Evolutionary conservation across 2,329 filamentous ascomycete species (phyloP), one percentile per base, ranked within the genome.

Genomic region (Meredithiella fracta): DNA sequence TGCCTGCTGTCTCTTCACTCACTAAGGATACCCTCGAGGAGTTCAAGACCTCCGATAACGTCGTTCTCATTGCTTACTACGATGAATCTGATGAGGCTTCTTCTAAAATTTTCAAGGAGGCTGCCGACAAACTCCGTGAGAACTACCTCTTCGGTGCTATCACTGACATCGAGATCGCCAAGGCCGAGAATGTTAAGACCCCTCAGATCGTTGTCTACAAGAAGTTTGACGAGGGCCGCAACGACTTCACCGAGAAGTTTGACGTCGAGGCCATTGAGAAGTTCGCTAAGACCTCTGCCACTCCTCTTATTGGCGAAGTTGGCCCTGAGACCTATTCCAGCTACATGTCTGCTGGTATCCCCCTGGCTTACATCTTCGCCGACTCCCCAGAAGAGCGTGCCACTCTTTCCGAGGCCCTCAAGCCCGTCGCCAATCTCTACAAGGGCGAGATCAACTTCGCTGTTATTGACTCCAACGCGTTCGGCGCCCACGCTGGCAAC

Each of bases 11-110:
- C 61, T 96, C 92, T 4, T 67, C 78, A 61, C 78, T 98, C 59
- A 83, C 79, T 64, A 82, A 85, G 69, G 86, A 91, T 62, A 88
- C 83, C 59, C 74, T 96, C 56, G 86, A 90, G 67, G 90, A 95
- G 65, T 95, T 98, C 83, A 97, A 97, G 83, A 91, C 84, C 59
- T 82, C 90, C 68, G 92, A 98, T 75, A 95, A 96, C 77, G 88
- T 97, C 61, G 91, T 97, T 59, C 71, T 97, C 56, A 82, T 98
- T 61, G 91, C 83, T 63, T 98, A 90, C 78, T 79, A 96, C 65
- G 81, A 81, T 62, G 74, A 80, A 60, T 77, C 85, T 59, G 85
- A 88, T 71, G 94, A 94, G 79, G 72, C 81, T 62, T 87, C 87
- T 63, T 94, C 88, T 73, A 80, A 91, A 69, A 89, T 85, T 64